A percentile compares a stretch with the other conserved stretches of the same genome.
phyloP scores from a whole-genome alignment of 495 filamentous ascomycete species.

The Penicillium arizonense region DNA sequence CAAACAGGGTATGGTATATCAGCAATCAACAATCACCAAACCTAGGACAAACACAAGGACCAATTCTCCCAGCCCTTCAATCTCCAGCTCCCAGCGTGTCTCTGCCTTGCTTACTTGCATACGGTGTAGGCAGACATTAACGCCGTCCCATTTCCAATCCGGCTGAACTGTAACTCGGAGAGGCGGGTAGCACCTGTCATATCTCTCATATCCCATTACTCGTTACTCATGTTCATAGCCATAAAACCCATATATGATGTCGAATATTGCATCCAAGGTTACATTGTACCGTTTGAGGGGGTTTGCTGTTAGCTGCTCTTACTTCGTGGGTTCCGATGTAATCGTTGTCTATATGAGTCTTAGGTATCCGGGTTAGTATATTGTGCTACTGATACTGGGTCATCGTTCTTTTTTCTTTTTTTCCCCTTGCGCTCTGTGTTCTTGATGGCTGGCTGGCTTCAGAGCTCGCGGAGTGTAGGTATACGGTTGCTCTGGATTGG shows the following conservation, averaged over 20 bases:
- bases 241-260: not conserved
- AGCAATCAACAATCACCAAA: too few relatives aligned
- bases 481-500: not conserved
- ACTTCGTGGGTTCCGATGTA: not conserved
- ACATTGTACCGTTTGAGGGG: not conserved
- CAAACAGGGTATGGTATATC: not conserved
- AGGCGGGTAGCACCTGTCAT: not conserved
- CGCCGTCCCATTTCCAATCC: not conserved
- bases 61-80: not conserved
- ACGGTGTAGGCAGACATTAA: not conserved
- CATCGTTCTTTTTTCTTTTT: not conserved
- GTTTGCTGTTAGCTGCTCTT: not conserved
- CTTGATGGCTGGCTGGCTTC: not conserved
- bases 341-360: not conserved
- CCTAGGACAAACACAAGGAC: too few relatives aligned
- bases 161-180: not conserved
- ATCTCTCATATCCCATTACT: too few relatives aligned
- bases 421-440: too few relatives aligned
- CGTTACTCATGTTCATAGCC: too few relatives aligned
- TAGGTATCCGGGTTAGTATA: not conserved
- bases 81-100: not conserved
- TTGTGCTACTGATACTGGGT: not conserved
- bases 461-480: not conserved
- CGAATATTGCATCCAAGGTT: not conserved
- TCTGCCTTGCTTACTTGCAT: constrained; percentile 1